phyloP scores from a whole-genome alignment of 352 stramenopile species.

The Vaucheria bursata region DNA sequence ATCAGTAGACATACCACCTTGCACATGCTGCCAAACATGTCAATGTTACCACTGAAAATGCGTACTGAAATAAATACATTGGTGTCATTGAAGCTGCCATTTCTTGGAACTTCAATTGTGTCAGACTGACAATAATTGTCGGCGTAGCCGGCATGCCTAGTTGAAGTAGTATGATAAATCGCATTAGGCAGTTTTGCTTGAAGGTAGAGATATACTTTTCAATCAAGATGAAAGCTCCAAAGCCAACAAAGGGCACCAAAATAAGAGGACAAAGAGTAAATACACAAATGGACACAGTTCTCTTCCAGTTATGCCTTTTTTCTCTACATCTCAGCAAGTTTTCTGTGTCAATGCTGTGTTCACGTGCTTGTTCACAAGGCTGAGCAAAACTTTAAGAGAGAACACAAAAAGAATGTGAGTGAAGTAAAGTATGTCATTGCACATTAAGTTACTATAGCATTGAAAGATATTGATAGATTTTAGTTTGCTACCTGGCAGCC shows the following conservation, averaged over 20 bases:
- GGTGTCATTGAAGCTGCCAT: background rate
- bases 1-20: too few species aligned
- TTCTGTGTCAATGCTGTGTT: too few species aligned
- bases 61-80: slow-evolving; percentile 14
- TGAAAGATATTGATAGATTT: too few species aligned
- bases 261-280: background rate
- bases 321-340: background rate
- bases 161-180: background rate
- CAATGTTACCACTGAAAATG: background rate
- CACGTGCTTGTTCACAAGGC: too few species aligned
- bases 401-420: too few species aligned
- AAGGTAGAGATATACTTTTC: background rate
- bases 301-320: too few species aligned
- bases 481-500: background rate
- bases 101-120: background rate
- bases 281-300: too few species aligned
- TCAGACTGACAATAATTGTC: background rate
- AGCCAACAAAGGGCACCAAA: background rate
- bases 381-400: too few species aligned
- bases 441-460: too few species aligned
- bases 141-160: slow-evolving; percentile 5
- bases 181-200: background rate
- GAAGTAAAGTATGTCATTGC: too few species aligned
- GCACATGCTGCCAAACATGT: slow-evolving; percentile 1
- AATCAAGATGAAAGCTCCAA: background rate